Evolutionary conservation across 2,329 filamentous ascomycete species (phyloP).

Genomic region (Colletotrichum sp.): DNA sequence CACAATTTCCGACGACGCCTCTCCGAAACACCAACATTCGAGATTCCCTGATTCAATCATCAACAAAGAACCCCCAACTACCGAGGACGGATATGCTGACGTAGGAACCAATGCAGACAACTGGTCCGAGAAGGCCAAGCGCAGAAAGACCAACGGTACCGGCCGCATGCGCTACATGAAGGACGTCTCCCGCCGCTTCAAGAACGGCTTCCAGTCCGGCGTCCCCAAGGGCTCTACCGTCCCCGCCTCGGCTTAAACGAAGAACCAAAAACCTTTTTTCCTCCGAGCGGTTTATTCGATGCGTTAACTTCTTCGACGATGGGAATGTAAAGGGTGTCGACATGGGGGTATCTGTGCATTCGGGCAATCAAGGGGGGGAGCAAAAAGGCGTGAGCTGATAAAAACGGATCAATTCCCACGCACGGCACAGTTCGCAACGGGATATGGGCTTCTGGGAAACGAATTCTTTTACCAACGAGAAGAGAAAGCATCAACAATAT

Average conservation of each 20-base stretch:
- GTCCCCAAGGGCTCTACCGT: constrained; percentile 84
- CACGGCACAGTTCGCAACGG: not conserved
- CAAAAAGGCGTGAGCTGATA: constrained; percentile 13
- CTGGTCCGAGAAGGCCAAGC: constrained; percentile 99
- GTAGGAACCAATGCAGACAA: constrained; percentile 70
- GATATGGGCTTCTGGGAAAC: not conserved
- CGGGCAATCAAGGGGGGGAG: constrained; percentile 7
- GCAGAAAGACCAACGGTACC: constrained; percentile 98
- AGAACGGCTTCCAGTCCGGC: constrained; percentile 96
- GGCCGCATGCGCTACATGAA: constrained; percentile 97
- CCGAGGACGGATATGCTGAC: constrained; percentile 2
- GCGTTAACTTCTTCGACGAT: constrained; percentile 1
- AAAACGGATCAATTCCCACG: not conserved
- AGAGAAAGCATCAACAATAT: not conserved
- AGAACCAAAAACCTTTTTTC: not conserved
- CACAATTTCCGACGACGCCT: not conserved
- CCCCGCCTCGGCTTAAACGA: constrained; percentile 46
- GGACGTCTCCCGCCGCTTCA: constrained; percentile 89
- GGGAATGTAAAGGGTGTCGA: constrained; percentile 19
- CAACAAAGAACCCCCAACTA: not conserved
- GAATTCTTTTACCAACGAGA: not conserved
- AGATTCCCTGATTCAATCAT: not conserved
- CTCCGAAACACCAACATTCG: not conserved
- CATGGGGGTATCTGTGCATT: constrained; percentile 19
- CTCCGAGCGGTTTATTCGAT: not conserved